Conservation (phyloP, 2,329 filamentous ascomycete species). For the Fusarium equiseti region DNA sequence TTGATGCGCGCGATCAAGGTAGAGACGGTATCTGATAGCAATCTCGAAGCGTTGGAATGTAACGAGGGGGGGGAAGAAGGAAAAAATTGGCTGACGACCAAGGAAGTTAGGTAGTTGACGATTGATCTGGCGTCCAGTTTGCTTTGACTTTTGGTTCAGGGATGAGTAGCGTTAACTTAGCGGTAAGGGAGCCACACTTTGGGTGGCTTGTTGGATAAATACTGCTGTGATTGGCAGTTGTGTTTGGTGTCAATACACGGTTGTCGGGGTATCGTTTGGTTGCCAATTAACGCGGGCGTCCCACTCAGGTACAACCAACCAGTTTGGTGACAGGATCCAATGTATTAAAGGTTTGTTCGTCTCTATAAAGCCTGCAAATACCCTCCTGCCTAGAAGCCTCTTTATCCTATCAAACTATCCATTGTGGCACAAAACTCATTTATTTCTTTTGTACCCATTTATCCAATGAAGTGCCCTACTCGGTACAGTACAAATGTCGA, state of each 20-base stretch:
- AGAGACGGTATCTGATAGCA: constrained; percentile 32
- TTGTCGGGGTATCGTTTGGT: constrained; percentile 25
- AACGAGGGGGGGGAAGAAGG: constrained; percentile 34
- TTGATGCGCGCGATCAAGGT: constrained; percentile 32
- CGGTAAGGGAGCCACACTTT: constrained; percentile 42
- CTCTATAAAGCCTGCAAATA: constrained; percentile 13
- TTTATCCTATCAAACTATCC: neutral
- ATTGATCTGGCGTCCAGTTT: constrained; percentile 33
- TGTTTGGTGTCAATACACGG: constrained; percentile 30
- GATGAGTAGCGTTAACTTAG: constrained; percentile 41
- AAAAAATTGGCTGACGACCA: constrained; percentile 41
- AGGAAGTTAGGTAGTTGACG: constrained; percentile 50
- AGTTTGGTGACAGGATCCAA: neutral
- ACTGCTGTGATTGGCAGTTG: constrained; percentile 28
- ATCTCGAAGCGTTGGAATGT: constrained; percentile 35
- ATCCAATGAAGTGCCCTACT: neutral
- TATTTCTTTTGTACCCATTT: neutral
- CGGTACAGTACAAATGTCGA: neutral
- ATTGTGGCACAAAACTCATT: neutral
- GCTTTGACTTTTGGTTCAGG: constrained; percentile 47
- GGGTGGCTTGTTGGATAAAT: constrained; percentile 26
- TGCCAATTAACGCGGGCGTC: constrained; percentile 37
- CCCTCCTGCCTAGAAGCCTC: neutral
- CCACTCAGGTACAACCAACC: constrained; percentile 20
- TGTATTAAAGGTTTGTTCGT: constrained; percentile 3